These are phyloP conservation scores for Echinosophora koreensis DNA, from an alignment of 306 rosid species.

Conservation along the genomic window DNA sequence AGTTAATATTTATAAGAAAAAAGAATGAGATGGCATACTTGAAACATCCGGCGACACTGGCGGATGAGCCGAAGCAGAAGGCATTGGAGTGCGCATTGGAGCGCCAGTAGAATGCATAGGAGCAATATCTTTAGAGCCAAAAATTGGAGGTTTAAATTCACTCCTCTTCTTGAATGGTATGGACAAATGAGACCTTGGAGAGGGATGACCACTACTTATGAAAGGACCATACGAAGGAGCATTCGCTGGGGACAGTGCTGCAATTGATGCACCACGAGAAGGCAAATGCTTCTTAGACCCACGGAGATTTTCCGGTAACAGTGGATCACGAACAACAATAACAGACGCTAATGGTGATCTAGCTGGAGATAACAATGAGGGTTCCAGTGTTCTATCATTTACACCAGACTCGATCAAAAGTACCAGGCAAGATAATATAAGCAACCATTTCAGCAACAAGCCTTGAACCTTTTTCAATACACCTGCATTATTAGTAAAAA, in stretches of 20 bases:
- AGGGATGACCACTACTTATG: slow-evolving; percentile 57
- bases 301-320: slow-evolving; percentile 53
- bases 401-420: slow-evolving; percentile 50
- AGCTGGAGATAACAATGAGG: slow-evolving; percentile 47
- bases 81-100: slow-evolving; percentile 40
- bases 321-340: slow-evolving; percentile 51
- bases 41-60: slow-evolving; percentile 74
- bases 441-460: slow-evolving; percentile 57
- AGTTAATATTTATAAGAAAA: background rate
- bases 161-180: slow-evolving; percentile 67
- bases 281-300: slow-evolving; percentile 54
- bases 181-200: slow-evolving; percentile 65
- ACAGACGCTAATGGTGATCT: slow-evolving; percentile 50
- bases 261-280: slow-evolving; percentile 50
- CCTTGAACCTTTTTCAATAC: slow-evolving; percentile 47
- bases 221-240: slow-evolving; percentile 65
- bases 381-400: slow-evolving; percentile 25
- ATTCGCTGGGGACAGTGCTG: slow-evolving; percentile 52
- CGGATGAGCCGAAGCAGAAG: slow-evolving; percentile 76
- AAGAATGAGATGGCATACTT: slow-evolving; percentile 55
- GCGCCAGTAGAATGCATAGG: slow-evolving; percentile 67
- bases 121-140: slow-evolving; percentile 63
- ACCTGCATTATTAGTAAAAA: slow-evolving; percentile 59
- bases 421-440: slow-evolving; percentile 59
- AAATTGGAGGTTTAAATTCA: slow-evolving; percentile 61